Evolutionary conservation across 2,329 filamentous ascomycete species (phyloP), one percentile per base, ranked within the genome.

Genomic region (Colletotrichum sp.): DNA sequence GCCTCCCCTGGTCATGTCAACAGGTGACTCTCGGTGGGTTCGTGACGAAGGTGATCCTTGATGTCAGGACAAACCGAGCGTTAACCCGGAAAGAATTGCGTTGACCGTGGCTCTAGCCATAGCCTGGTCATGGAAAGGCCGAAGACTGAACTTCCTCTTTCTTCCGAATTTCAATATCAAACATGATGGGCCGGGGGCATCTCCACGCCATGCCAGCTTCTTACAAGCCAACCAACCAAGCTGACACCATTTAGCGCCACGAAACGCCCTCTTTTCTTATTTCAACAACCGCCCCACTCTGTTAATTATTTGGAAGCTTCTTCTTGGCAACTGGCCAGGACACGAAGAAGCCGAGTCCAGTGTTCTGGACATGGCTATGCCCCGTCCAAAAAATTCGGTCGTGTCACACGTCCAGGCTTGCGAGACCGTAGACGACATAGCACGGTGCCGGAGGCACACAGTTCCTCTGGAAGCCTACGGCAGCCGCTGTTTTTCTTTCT

Each of bases 181-280:
- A 39, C 18, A 52, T 63, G 36, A 67, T 55, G 39, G 28, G 24
- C 66, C 34, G 21, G 61, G 59, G 61, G n/a, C n/a, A 52, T 61
- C 67, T 30, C 72, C 67, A 64, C 10, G 39, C 43, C 60, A 10
- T 43, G 36, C 57, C 34, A 71, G 67, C 68, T 26, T n/a, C 52
- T 72, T 36, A 18, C 34, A 63, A 14, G 24, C 55, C 36, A 63
- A 24, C 28, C 52, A 64, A 30, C 48, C 12, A 24, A 61, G 57
- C 43, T 52, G 43, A 52, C 30, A 59, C 26, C 39, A 63, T 34
- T 70, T 30, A 60, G 71, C 73, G 73, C 70, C 73, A 75, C 73
- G 70, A 68, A 65, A 73, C 70, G 70, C 73, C 64, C 39, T 75
- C 57, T 28, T 75, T 75, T 75, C 73, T 75, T 73, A 75, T 75